phyloP scores from a whole-genome alignment of 768 basidiomycete species.

The Baorangia bicolor region DNA sequence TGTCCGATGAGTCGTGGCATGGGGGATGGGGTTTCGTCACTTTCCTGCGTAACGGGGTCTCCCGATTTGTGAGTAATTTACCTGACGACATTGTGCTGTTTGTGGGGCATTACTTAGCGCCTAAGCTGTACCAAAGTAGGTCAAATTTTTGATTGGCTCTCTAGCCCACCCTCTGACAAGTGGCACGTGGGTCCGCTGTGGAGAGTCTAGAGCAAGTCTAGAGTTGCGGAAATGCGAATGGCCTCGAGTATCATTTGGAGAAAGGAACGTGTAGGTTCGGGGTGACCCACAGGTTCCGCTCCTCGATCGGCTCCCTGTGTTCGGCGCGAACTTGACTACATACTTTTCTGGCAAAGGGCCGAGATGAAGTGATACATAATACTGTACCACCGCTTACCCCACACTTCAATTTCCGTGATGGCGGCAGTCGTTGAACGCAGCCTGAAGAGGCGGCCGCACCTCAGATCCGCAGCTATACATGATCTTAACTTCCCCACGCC shows the following conservation, averaged over 20 bases:
- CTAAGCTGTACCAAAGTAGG: constrained; percentile 45
- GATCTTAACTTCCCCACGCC: constrained; percentile 12
- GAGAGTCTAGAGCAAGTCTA: constrained; percentile 35
- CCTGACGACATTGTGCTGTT: not conserved
- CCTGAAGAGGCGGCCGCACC: constrained; percentile 12
- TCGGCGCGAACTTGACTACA: not conserved
- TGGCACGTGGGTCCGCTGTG: not conserved
- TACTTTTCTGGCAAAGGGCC: not conserved
- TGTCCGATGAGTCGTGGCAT: too few species aligned
- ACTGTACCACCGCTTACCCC: constrained; percentile 15
- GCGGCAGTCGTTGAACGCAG: not conserved
- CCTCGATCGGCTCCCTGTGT: constrained; percentile 6
- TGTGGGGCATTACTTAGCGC: not conserved
- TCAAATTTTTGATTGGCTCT: constrained; percentile 4
- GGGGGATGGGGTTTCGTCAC: not conserved
- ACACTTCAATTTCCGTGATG: constrained; percentile 14
- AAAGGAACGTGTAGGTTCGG: constrained; percentile 52
- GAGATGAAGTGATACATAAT: constrained; percentile 1
- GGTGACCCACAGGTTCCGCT: not conserved
- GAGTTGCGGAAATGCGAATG: constrained; percentile 70
- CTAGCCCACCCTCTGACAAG: not conserved
- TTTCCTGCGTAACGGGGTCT: not conserved
- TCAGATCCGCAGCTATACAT: constrained; percentile 17
- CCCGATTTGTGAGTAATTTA: not conserved
- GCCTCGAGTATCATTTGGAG: constrained; percentile 65